phyloP scores from a whole-genome alignment of 2,329 filamentous ascomycete species.

The Monilinia fructicola region DNA sequence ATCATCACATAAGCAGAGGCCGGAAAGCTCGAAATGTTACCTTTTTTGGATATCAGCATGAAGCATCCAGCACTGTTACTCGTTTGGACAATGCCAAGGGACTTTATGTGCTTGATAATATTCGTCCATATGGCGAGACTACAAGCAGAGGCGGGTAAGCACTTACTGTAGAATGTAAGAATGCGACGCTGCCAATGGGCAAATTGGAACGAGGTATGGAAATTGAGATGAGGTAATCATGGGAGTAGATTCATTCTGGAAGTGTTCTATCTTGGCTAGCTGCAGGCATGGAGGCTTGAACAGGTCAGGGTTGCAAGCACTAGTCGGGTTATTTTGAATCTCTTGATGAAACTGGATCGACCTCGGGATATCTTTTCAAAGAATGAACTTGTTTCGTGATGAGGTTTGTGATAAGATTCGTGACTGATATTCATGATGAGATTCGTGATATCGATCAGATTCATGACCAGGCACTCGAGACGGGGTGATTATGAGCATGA shows the following conservation, averaged over 20 bases:
- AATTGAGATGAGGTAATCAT: constrained; percentile 22
- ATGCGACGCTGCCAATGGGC: neutral
- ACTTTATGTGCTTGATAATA: neutral
- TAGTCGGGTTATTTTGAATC: constrained; percentile 13
- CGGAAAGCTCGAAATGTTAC: neutral
- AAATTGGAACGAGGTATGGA: neutral
- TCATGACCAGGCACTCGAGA: constrained; percentile 5
- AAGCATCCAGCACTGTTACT: neutral
- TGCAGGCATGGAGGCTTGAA: constrained; percentile 14
- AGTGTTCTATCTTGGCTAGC: constrained; percentile 20
- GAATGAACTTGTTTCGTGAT: constrained; percentile 1
- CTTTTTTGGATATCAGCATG: constrained; percentile 1
- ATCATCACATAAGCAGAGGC: constrained; percentile 16
- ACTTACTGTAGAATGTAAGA: constrained; percentile 14
- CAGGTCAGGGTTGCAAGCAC: constrained; percentile 2
- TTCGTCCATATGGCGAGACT: neutral
- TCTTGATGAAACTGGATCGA: constrained; percentile 9
- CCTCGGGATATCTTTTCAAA: constrained; percentile 1
- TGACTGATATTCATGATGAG: constrained; percentile 9
- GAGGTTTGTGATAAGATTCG: neutral
- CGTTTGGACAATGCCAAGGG: neutral
- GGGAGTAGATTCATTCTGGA: constrained; percentile 17
- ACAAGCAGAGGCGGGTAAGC: constrained; percentile 19
- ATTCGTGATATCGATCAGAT: neutral
- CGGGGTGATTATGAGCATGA: constrained; percentile 11